Evolutionary conservation across 306 rosid genomes (phyloP), one percentile per base, ranked within the genome.

Genomic region (Arachis stenosperma): DNA sequence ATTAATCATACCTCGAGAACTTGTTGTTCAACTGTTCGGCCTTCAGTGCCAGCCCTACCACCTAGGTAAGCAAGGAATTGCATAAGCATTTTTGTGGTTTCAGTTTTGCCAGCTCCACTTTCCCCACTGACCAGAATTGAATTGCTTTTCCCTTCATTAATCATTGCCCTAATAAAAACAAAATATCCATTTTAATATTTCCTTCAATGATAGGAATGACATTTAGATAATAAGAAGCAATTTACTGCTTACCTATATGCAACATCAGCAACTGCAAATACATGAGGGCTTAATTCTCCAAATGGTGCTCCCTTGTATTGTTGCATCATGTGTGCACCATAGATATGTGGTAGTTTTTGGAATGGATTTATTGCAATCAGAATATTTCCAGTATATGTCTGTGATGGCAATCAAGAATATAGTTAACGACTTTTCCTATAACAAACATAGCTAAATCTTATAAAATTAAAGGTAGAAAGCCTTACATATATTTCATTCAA

Each of bases 51-150:
- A 74, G 81, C 90, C 69, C 97, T 85, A 65, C 99, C 99, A 54
- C 99, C 99, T 61, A 95, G 78, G 90, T 84, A 95, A 70, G 99
- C 98, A 71, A 95, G 96, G 85, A 88, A 95, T 41, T 82, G 85
- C 99, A 95, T 92, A 65, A 95, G 97, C 99, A 92, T 92, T 80
- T 95, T 95, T 59, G 98, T 92, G 70, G 99, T 92, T 84, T 95
- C 99, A 69, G 99, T 95, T 90, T 95, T 95, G 77, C 99, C 99
- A 15, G 99, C 99, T 83, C 97, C 99, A 85, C 98, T 95, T 92
- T 95, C 99, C 78, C 99, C 99, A 78, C 98, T 95, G 82, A 92
- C 99, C 67, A 95, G 86, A 88, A 95, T 95, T 48, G 99, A 90
- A 86, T 95, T 92, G 86, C 89, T 95, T 86, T 81, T 95, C 67